Conservation (phyloP, 805 yeast species). For the Wickerhamomyces ciferrii region DNA sequence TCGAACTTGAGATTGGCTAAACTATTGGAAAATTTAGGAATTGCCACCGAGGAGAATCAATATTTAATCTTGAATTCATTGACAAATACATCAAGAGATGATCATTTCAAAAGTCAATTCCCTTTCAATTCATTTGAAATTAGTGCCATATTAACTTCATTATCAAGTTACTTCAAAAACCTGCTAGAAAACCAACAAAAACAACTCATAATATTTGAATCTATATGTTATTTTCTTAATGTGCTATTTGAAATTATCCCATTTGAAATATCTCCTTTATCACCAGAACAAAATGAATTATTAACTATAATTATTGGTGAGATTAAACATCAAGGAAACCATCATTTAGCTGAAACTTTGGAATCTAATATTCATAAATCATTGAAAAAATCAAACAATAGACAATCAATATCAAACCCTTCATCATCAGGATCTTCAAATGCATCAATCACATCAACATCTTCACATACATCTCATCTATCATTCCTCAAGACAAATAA, state of each 20-base stretch:
- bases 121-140: conserved; percentile 14
- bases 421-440: no score
- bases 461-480: conserved; percentile 2
- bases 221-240: conserved; percentile 9
- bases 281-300: conserved; percentile 7
- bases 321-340: background rate
- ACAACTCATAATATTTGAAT: conserved; percentile 1
- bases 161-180: conserved; percentile 8
- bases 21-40: conserved; percentile 6
- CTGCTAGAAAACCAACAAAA: conserved; percentile 3
- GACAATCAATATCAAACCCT: conserved; percentile 6
- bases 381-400: conserved; percentile 10
- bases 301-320: conserved; percentile 1
- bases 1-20: conserved; percentile 8
- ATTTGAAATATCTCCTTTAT: conserved; percentile 1
- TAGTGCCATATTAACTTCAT: conserved; percentile 5
- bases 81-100: conserved; percentile 10
- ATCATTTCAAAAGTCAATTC: conserved; percentile 1
- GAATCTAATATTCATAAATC: conserved; percentile 7
- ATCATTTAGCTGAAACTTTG: conserved; percentile 2
- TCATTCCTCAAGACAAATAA: conserved; percentile 18
- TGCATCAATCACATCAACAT: no score
- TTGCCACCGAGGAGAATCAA: conserved; percentile 13
- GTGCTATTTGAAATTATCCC: conserved; percentile 8
- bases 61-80: conserved; percentile 10